A percentile compares a stretch with the other conserved stretches of the same genome.
Evolutionary conservation across 768 basidiomycete genomes (phyloP).

Genomic region (Lentinula aciculospora): DNA sequence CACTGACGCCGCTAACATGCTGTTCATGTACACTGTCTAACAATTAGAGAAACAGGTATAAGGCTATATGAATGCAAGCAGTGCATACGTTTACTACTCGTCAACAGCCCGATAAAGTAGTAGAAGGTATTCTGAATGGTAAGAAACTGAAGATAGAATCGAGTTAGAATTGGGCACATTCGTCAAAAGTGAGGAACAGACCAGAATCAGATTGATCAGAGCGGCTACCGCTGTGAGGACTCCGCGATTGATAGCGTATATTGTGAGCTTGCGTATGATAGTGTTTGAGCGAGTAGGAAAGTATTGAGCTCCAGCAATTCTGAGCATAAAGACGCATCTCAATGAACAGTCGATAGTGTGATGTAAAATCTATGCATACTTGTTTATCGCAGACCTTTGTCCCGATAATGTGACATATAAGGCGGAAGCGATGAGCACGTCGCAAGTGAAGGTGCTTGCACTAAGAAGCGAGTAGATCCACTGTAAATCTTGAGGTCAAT

Average conservation of each 20-base stretch:
- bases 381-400: conserved; percentile 9
- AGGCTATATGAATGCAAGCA: background rate
- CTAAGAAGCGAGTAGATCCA: conserved; percentile 12
- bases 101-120: conserved; percentile 17
- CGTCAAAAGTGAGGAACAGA: background rate
- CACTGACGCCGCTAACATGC: conserved; percentile 8
- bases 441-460: conserved; percentile 11
- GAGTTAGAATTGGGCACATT: background rate
- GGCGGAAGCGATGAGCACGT: conserved; percentile 13
- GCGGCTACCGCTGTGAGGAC: conserved; percentile 15
- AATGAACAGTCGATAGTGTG: background rate
- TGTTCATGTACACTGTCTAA: conserved; percentile 10
- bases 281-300: conserved; percentile 13
- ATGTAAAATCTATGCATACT: conserved; percentile 2
- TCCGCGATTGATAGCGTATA: conserved; percentile 18
- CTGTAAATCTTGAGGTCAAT: background rate
- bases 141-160: conserved; percentile 12
- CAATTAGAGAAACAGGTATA: background rate
- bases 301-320: background rate
- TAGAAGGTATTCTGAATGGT: conserved; percentile 15
- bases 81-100: conserved; percentile 16
- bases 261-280: conserved; percentile 15
- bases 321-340: background rate
- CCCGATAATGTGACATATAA: conserved; percentile 10
- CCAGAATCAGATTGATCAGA: conserved; percentile 15